Evolutionary conservation across 768 basidiomycete genomes (phyloP).

Genomic region (Hericium erinaceus): DNA sequence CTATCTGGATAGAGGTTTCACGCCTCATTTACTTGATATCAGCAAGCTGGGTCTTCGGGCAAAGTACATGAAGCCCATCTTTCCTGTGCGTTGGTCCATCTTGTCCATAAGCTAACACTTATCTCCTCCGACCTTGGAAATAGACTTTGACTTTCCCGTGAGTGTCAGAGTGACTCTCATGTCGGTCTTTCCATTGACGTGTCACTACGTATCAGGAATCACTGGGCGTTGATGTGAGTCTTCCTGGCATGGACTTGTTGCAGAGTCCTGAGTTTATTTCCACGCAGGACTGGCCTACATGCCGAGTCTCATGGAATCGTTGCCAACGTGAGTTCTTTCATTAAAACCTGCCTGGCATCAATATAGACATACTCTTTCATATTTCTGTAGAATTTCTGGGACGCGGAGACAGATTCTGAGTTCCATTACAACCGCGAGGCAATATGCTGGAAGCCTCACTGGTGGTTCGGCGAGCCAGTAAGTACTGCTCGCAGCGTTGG

Average conservation of each 20-base stretch:
- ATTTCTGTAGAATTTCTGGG: slow-evolving; percentile 69
- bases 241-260: neutral
- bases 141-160: slow-evolving; percentile 88
- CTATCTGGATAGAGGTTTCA: slow-evolving; percentile 78
- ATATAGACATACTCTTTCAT: neutral
- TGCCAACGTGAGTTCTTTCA: slow-evolving; percentile 52
- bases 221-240: slow-evolving; percentile 77
- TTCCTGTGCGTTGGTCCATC: slow-evolving; percentile 51
- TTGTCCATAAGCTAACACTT: slow-evolving; percentile 2
- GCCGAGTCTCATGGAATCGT: slow-evolving; percentile 89
- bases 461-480: slow-evolving; percentile 92
- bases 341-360: neutral
- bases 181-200: too few species aligned
- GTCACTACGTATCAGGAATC: slow-evolving; percentile 45
- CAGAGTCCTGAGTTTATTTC: neutral
- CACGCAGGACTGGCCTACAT: slow-evolving; percentile 73
- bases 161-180: slow-evolving; percentile 22
- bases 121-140: neutral
- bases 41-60: slow-evolving; percentile 80
- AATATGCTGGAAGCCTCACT: slow-evolving; percentile 54
- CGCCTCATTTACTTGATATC: slow-evolving; percentile 74
- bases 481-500: slow-evolving; percentile 15
- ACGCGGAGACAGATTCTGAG: slow-evolving; percentile 49
- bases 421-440: slow-evolving; percentile 65
- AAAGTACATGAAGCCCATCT: slow-evolving; percentile 80